These are phyloP conservation scores for Penicillium egyptiacum DNA, from an alignment of 495 filamentous ascomycete genomes.

Conservation along the genomic window DNA sequence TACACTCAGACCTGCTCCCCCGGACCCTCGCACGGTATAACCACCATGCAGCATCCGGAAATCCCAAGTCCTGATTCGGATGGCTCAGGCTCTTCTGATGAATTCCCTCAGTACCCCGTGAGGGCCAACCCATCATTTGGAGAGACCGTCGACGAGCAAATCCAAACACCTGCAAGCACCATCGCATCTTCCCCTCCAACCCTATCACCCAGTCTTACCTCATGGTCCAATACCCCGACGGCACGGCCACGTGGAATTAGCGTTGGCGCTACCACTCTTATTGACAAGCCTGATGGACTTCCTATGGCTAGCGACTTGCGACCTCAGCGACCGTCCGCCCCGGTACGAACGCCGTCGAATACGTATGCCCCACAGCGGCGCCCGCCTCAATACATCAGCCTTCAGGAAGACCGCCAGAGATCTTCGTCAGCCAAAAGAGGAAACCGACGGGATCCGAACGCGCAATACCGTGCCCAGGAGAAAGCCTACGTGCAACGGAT, in stretches of 20 bases:
- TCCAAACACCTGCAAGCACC: constrained; percentile 44
- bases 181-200: constrained; percentile 45
- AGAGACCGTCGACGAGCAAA: constrained; percentile 38
- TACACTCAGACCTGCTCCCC: constrained; percentile 15
- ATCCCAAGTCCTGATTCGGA: constrained; percentile 61
- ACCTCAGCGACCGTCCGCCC: constrained; percentile 59
- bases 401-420: constrained; percentile 50
- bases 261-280: constrained; percentile 31
- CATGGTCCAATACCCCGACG: constrained; percentile 41
- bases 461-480: constrained; percentile 79
- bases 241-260: constrained; percentile 44
- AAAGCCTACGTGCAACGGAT: constrained; percentile 78
- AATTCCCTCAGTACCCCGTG: constrained; percentile 49
- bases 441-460: constrained; percentile 65
- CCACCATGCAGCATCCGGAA: constrained; percentile 57
- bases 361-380: constrained; percentile 76
- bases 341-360: constrained; percentile 65
- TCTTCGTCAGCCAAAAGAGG: constrained; percentile 54
- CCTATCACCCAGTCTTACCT: constrained; percentile 40
- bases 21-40: constrained; percentile 21
- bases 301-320: constrained; percentile 34
- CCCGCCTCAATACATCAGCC: constrained; percentile 60
- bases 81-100: constrained; percentile 63
- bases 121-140: constrained; percentile 43
- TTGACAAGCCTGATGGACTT: constrained; percentile 38